phyloP scores from a whole-genome alignment of 208 protist genomes.

The Trypanosoma scelopori region DNA sequence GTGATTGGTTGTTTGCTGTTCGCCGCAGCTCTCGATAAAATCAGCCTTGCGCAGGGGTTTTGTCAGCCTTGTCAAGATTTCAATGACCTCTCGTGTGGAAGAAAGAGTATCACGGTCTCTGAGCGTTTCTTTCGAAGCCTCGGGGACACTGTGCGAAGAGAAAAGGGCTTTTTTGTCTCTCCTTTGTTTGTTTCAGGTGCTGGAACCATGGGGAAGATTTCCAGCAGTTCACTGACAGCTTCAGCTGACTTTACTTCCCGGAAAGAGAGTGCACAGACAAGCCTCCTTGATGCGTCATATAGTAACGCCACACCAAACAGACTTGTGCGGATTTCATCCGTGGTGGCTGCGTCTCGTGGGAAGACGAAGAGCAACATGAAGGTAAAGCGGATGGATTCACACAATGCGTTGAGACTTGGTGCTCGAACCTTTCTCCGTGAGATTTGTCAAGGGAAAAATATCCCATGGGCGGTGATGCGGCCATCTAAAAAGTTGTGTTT shows the following conservation, averaged over 20 bases:
- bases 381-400: conserved; percentile 52
- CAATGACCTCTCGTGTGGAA: neutral
- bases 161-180: conserved; percentile 84
- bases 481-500: conserved; percentile 41
- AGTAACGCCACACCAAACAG: conserved; percentile 86
- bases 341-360: conserved; percentile 39
- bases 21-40: conserved; percentile 58
- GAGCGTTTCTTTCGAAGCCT: conserved; percentile 71
- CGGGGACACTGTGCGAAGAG: conserved; percentile 75
- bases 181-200: conserved; percentile 70
- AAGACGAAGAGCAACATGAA: conserved; percentile 34
- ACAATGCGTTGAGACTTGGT: conserved; percentile 72
- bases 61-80: conserved; percentile 47
- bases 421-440: conserved; percentile 83
- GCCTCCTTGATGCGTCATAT: conserved; percentile 76
- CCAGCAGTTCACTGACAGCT: conserved; percentile 73
- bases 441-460: conserved; percentile 67
- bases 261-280: conserved; percentile 71
- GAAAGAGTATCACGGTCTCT: conserved; percentile 39
- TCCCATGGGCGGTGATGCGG: conserved; percentile 88
- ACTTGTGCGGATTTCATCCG: conserved; percentile 75
- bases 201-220: conserved; percentile 77
- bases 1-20: conserved; percentile 71
- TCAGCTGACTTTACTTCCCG: conserved; percentile 75
- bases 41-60: conserved; percentile 70